Percentiles rank a stretch among this genome's conserved stretches.
Conservation (phyloP, 352 stramenopile genomes). For the Globisporangium cederbergense region DNA sequence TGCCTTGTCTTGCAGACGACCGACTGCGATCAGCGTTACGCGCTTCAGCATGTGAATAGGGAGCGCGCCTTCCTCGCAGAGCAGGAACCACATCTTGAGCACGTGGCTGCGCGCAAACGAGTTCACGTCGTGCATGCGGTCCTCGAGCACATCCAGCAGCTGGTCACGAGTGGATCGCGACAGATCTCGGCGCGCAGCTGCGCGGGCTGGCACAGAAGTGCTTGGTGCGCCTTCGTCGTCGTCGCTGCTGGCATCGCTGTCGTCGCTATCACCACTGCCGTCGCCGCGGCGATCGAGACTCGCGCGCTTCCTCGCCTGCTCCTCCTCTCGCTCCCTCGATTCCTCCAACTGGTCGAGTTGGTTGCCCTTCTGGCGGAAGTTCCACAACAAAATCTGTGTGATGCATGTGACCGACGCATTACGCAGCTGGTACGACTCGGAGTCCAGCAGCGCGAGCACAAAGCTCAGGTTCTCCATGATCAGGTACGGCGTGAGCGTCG, state of each 20-base stretch:
- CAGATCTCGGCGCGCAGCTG: constrained; percentile 29
- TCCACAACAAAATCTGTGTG: constrained; percentile 73
- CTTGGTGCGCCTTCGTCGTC: constrained; percentile 13
- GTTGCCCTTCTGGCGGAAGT: constrained; percentile 51
- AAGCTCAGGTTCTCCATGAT: constrained; percentile 79
- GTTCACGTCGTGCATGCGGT: constrained; percentile 90
- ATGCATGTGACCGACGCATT: constrained; percentile 77
- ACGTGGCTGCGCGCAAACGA: constrained; percentile 90
- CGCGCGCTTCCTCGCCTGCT: constrained; percentile 6
- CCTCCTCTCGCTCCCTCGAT: constrained; percentile 4
- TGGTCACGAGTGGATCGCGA: constrained; percentile 64
- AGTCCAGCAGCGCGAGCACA: constrained; percentile 68
- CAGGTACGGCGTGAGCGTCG: constrained; percentile 55
- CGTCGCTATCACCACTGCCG: constrained; percentile 25
- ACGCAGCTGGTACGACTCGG: constrained; percentile 71
- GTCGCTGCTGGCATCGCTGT: constrained; percentile 20
- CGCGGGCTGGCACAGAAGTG: neutral
- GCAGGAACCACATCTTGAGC: constrained; percentile 87
- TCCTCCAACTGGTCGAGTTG: constrained; percentile 17
- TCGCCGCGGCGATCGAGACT: constrained; percentile 15
- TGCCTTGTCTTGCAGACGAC: constrained; percentile 92
- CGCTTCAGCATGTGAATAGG: constrained; percentile 83
- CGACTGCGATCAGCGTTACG: constrained; percentile 76
- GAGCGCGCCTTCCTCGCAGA: constrained; percentile 84
- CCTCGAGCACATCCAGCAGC: constrained; percentile 87